Conservation (phyloP, 139 green algal genomes). For the Chlorella vulgaris region DNA sequence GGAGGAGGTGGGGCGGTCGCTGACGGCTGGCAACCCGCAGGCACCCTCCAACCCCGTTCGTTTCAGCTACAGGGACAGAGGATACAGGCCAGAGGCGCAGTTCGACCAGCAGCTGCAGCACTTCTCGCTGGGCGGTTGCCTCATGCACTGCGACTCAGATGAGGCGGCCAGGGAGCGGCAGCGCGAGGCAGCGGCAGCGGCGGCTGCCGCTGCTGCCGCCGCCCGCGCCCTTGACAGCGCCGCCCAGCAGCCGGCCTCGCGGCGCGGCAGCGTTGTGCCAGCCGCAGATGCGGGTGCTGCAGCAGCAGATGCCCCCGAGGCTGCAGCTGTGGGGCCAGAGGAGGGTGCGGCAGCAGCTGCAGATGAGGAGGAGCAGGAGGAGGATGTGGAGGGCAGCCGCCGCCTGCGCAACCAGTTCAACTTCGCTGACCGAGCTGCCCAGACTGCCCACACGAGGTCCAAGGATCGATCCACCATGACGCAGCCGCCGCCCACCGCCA, state of each 20-base stretch:
- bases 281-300: not conserved
- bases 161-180: constrained; percentile 64
- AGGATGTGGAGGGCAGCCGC: not conserved
- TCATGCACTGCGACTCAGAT: constrained; percentile 79
- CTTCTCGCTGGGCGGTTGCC: constrained; percentile 80
- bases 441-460: constrained; percentile 68
- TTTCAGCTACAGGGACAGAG: constrained; percentile 36
- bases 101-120: constrained; percentile 84
- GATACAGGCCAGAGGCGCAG: constrained; percentile 81
- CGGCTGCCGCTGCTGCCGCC: not conserved
- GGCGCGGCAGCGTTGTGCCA: not conserved
- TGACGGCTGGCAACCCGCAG: constrained; percentile 87
- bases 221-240: too few species aligned
- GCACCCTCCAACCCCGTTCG: constrained; percentile 81
- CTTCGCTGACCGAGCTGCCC: constrained; percentile 82
- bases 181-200: not conserved
- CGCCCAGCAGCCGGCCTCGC: not conserved
- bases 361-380: not conserved
- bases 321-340: not conserved
- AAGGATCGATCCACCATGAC: constrained; percentile 76
- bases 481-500: constrained; percentile 75
- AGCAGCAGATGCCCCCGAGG: too few species aligned
- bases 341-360: not conserved
- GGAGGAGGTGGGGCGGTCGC: constrained; percentile 86
- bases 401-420: constrained; percentile 94